Evolutionary conservation across 78 protist species (phyloP), one percentile per base, ranked within the genome.

Genomic region (Dictyostelium firmibasis): DNA sequence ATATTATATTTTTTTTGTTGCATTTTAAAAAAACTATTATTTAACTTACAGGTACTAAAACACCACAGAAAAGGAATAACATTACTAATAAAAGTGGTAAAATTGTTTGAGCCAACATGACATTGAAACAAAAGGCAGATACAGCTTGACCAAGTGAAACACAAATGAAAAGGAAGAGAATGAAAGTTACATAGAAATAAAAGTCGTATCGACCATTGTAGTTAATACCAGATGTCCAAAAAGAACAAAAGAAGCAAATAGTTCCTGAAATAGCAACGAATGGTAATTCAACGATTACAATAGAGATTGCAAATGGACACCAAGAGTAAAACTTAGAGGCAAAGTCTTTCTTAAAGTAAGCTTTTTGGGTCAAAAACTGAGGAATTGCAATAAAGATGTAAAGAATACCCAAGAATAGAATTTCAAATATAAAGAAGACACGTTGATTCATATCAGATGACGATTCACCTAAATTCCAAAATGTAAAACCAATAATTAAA

Each of bases 61-160:
- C 96, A 43, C 96, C 96, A 78, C 83, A 57, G 60, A 93, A 93
- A 4, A 93, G 25, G 87, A 93, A 93, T 18, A 93, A 27, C 86
- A 85, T 85, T 10, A 93, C 83, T 9, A 78, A 57, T 20, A 93
- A 14, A 7, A 93, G 57, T 38, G 96, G 96, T 2, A 93, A 67
- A 31, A 85, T 60, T 25, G 81, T 85, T 91, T 76, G 78, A 13
- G 93, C 84, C 18, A 81, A n/a, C 14, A 74, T 20, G 0, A 76
- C 69, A 60, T 89, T 60, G 0, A 82, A 14, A 36, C 94, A 89
- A 18, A 79, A 13, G 2, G 94, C 85, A 13, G 74, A 76, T 2
- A 89, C 16, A 20, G 78, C 86, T 62, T 89, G 94, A 82, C 86
- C 85, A 47, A 89, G 75, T 35, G 94, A 72, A 16, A 89, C 94